Evolutionary conservation across 768 basidiomycete genomes (phyloP), one percentile per base, ranked within the genome.

Genomic region (Serendipita sp.): DNA sequence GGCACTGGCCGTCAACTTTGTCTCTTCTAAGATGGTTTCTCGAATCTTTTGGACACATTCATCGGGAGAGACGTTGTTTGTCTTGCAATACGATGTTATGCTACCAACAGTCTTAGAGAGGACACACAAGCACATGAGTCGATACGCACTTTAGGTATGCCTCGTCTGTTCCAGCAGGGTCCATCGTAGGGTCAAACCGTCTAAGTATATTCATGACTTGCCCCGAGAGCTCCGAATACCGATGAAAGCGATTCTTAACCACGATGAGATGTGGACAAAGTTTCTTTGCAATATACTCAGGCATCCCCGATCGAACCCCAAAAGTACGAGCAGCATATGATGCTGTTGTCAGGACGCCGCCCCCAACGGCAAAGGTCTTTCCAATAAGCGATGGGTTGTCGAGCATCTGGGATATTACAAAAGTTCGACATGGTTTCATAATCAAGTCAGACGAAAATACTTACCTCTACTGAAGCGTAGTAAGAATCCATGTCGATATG

Each of bases 401-500:
- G 23, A 88, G 78, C 0, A 86, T 74, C 67, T 67, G 45, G 45
- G 16, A 16, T 36, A 23, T 18, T 36, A 46, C 23, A 44, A 30
- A 67, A 13, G 13, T 41, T 41, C 63, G 46, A 15, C 2, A 52
- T n/a, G 13, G 38, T 41, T 41, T 13, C 38, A 3, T 38, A 63
- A 32, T 30, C 11, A 18, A 62, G 30, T 52, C 5, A 44, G 18
- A 32, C 41, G 30, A 15, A 1, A 38, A 58, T 4, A 35, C 46
- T 16, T 11, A 16, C 46, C 71, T 92, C 90, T 0, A 91, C 89
- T 58, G 80, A 88, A 10, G 89, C 88, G 68, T 81, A 93, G 75
- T 95, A 96, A 2, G 91, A 91, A 72, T 97, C 95, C 84, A 94
- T 92, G 71, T 99, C 96, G 35, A 96, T 85, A 71, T 98, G 93